phyloP scores from a whole-genome alignment of 331 rosid species.

The Stylosanthes scabra region DNA sequence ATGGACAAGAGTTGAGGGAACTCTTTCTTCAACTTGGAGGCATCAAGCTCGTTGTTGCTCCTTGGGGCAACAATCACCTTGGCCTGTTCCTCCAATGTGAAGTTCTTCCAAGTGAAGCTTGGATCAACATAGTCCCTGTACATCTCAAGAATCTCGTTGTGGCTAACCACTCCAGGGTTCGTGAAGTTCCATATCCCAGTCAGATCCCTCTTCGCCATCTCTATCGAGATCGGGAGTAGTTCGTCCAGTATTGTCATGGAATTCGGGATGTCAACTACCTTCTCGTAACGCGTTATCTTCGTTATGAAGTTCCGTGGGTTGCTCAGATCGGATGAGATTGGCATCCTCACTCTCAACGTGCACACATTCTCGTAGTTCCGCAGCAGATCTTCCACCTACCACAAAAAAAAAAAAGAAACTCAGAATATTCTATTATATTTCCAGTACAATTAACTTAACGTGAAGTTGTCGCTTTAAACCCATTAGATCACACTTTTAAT shows the following conservation, averaged over 20 bases:
- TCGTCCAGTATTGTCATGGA: slow-evolving; percentile 91
- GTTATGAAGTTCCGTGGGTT: slow-evolving; percentile 91
- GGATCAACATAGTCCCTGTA: slow-evolving; percentile 74
- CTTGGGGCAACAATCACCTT: slow-evolving; percentile 86
- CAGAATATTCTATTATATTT: too few species aligned
- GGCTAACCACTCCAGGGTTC: slow-evolving; percentile 93
- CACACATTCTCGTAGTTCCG: slow-evolving; percentile 83
- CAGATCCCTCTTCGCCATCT: slow-evolving; percentile 92
- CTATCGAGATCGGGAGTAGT: slow-evolving; percentile 80
- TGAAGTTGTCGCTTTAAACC: too few species aligned
- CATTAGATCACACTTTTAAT: too few species aligned
- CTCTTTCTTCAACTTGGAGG: slow-evolving; percentile 65
- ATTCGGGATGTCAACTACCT: slow-evolving; percentile 87
- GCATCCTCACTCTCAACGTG: slow-evolving; percentile 88
- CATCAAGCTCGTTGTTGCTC: slow-evolving; percentile 88
- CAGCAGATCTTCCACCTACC: slow-evolving; percentile 85
- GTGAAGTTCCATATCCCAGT: slow-evolving; percentile 95
- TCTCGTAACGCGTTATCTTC: slow-evolving; percentile 79
- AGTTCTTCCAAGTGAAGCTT: slow-evolving; percentile 74
- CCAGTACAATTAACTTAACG: too few species aligned
- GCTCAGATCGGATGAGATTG: slow-evolving; percentile 76
- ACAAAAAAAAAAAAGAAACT: not conserved
- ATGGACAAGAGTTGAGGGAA: slow-evolving; percentile 82
- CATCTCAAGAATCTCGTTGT: slow-evolving; percentile 87
- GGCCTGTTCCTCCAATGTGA: slow-evolving; percentile 88